Evolutionary conservation across 164 flowering plant species (phyloP), one percentile per base, ranked within the genome.

Genomic region (Piper betle): DNA sequence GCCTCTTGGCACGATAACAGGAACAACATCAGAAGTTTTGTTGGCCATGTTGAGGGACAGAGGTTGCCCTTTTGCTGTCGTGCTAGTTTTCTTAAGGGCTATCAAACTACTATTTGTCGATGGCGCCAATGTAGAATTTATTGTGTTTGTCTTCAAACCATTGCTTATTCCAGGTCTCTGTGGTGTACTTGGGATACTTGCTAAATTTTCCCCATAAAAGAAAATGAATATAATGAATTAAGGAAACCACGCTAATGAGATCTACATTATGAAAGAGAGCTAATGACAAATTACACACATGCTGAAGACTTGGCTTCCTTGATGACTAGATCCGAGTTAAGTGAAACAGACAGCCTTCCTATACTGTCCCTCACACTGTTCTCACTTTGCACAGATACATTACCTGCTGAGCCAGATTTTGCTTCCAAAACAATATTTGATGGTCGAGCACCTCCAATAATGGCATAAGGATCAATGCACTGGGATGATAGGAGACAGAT

Each of bases 401-500:
- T 83, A 61, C 79, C 81, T 68, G 72, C 73, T n/a, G 85, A 72
- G 58, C 69, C 55, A 53, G 88, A 72, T 73, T 86, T 91, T 25
- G 78, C 52, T 65, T 84, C 91, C 52, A 77, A 58, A 61, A 71
- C 79, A 59, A 80, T 80, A 77, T 78, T 84, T 60, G 69, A 5
- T 7, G 58, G 65, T 61, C 70, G 76, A 37, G 71, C 59, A 60
- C 62, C 58, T 58, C 60, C 75, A 53, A 76, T 75, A 62, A 78
- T 60, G 38, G 89, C 64, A 74, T 86, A 87, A 25, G 98, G 96
- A 71, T 89, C 98, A 63, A 82, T 78, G 40, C 91, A 83, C 98
- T 92, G 84, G 40, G 66, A 52, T 56, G 5, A 61, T 69, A 69
- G 58, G 70, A 55, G 61, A 50, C 20, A 62, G 50, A 64, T 43